Conservation (phyloP, 2,329 filamentous ascomycete species). For the Dactylellina leptospora region DNA sequence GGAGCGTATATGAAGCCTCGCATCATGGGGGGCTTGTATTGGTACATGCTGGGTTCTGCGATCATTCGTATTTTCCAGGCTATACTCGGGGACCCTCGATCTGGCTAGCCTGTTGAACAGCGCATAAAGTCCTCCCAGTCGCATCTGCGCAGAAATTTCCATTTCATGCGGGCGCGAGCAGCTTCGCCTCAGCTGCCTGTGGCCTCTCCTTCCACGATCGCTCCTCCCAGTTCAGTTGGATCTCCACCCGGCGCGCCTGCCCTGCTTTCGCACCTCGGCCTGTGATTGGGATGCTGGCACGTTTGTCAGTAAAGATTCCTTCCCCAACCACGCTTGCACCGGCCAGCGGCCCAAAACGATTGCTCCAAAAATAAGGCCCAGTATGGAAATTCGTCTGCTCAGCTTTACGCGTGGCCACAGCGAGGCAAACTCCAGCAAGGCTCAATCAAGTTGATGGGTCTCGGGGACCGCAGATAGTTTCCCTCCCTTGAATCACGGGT, state of each 20-base stretch:
- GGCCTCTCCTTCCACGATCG: constrained; percentile 19
- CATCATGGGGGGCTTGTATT: constrained; percentile 28
- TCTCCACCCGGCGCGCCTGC: constrained; percentile 48
- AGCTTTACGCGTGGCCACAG: constrained; percentile 46
- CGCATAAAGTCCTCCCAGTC: constrained; percentile 46
- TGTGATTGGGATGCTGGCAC: constrained; percentile 13
- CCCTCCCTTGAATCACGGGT: constrained; percentile 19
- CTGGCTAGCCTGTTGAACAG: constrained; percentile 48
- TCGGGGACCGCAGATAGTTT: background rate
- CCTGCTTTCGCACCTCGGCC: constrained; percentile 39
- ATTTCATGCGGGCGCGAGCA: constrained; percentile 48
- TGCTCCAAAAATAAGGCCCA: constrained; percentile 50
- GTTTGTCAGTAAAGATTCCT: background rate
- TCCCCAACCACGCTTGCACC: constrained; percentile 43
- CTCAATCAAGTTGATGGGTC: constrained; percentile 12
- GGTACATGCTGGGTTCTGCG: constrained; percentile 30
- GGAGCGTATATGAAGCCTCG: constrained; percentile 50
- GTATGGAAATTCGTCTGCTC: constrained; percentile 40
- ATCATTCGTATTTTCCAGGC: constrained; percentile 45
- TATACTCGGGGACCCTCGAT: constrained; percentile 45
- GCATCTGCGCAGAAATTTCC: constrained; percentile 46
- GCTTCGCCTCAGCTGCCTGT: constrained; percentile 51
- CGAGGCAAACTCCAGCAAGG: constrained; percentile 49
- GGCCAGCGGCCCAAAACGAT: constrained; percentile 7
- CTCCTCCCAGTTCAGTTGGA: constrained; percentile 23